Conservation (phyloP, 2,329 filamentous ascomycete species). For the Beauveria medogensis region DNA sequence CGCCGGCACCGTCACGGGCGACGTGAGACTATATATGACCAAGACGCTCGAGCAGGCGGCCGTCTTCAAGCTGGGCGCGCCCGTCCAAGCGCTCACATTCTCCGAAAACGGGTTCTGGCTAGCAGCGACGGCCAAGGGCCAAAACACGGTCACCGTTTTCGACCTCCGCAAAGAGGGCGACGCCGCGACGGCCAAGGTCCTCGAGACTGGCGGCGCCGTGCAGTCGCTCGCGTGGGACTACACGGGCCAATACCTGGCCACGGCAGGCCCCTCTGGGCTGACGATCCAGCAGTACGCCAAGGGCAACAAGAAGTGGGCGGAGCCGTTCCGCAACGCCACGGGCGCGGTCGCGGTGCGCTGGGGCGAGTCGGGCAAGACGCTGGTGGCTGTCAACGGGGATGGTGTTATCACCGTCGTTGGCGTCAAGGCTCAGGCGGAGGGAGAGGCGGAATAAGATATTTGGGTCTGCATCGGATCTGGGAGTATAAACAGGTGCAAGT, state of each 20-base stretch:
- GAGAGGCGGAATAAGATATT: not conserved
- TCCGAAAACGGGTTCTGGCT: constrained; percentile 98
- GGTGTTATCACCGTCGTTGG: constrained; percentile 68
- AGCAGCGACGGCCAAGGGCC: constrained; percentile 69
- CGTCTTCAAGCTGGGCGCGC: constrained; percentile 59
- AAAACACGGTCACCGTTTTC: constrained; percentile 76
- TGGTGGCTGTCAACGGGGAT: constrained; percentile 67
- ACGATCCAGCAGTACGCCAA: constrained; percentile 89
- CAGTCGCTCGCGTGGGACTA: constrained; percentile 83
- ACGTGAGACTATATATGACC: constrained; percentile 84
- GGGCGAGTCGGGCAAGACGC: constrained; percentile 65
- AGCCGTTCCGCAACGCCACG: constrained; percentile 70
- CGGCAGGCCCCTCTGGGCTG: constrained; percentile 69
- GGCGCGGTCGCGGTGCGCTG: constrained; percentile 67
- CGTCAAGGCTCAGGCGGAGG: constrained; percentile 33
- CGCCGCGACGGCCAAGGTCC: constrained; percentile 69
- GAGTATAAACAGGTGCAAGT: not conserved
- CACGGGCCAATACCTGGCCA: constrained; percentile 85
- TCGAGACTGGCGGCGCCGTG: constrained; percentile 76
- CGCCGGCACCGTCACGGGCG: constrained; percentile 68
- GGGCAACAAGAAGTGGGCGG: constrained; percentile 78
- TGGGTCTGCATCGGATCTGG: not conserved
- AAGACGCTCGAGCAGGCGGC: constrained; percentile 71
- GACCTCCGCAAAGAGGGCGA: constrained; percentile 89
- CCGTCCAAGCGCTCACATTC: constrained; percentile 71